phyloP scores from a whole-genome alignment of 768 basidiomycete species.

The Phylloporus arenicola region DNA sequence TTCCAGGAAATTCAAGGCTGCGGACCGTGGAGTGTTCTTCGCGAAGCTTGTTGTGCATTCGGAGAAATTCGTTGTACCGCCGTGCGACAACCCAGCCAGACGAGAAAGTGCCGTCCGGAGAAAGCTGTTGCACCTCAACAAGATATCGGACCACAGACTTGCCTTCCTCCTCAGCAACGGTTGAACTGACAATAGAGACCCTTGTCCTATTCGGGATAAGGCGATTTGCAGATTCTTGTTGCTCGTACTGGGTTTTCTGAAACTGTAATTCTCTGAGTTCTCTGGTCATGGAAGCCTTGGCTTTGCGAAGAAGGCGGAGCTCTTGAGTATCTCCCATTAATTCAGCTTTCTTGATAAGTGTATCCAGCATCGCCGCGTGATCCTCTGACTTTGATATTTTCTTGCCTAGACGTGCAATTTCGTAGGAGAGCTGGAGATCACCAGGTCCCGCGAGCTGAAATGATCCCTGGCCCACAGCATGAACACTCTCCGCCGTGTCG shows the following conservation, averaged over 20 bases:
- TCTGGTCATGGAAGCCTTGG: slow-evolving; percentile 73
- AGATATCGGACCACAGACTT: slow-evolving; percentile 91
- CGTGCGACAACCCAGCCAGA: slow-evolving; percentile 93
- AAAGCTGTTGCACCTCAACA: slow-evolving; percentile 86
- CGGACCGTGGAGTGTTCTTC: slow-evolving; percentile 67
- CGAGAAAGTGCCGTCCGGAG: slow-evolving; percentile 67
- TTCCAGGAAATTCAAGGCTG: slow-evolving; percentile 85
- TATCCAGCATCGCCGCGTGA: slow-evolving; percentile 81
- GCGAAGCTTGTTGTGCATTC: slow-evolving; percentile 78
- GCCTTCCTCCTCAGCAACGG: slow-evolving; percentile 77
- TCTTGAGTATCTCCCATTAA: slow-evolving; percentile 87
- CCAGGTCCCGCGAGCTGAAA: slow-evolving; percentile 83
- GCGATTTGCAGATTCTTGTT: slow-evolving; percentile 88
- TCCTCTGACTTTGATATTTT: slow-evolving; percentile 72
- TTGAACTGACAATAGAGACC: slow-evolving; percentile 80
- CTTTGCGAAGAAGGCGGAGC: slow-evolving; percentile 73
- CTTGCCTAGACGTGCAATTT: slow-evolving; percentile 73
- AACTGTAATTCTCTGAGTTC: slow-evolving; percentile 83
- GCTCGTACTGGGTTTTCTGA: slow-evolving; percentile 89
- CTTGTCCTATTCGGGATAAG: slow-evolving; percentile 78
- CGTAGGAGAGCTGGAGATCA: slow-evolving; percentile 81
- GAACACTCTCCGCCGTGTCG: slow-evolving; percentile 17
- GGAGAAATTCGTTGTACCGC: slow-evolving; percentile 92
- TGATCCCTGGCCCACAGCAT: slow-evolving; percentile 40
- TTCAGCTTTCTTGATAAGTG: slow-evolving; percentile 91